Base-by-base conservation (phyloP, 306 rosid species). In the Citrullus amarus region DNA sequence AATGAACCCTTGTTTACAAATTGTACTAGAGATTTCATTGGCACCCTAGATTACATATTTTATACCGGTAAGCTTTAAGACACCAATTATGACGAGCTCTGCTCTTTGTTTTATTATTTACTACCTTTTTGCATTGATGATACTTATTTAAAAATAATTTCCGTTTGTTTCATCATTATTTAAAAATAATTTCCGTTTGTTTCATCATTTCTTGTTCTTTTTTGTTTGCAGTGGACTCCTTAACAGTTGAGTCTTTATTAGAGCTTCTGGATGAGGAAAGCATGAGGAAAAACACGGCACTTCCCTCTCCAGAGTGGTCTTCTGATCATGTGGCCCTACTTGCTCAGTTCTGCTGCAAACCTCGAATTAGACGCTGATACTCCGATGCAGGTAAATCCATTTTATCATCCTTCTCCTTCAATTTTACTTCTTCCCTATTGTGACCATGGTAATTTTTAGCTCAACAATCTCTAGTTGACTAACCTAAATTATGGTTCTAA, bases 241-340 rank as follows among this genome's bases (percentile, higher is more conserved):
- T 95, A 86, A 85, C 93, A 7, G 98, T 95, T 79, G 98, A 89
- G 77, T 88, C 96, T 67, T 88, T 95, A 41, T 85, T 95, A 91
- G 98, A 95, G 87, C 91, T 95, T 85, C 81, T 95, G 87, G 97
- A 92, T 46, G 98, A 92, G 89, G 97, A 91, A 79, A 88, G 93
- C 85, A 88, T 95, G 88, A 90, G 97, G 89, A 95, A 92, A 85
- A 96, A 92, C 88, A 92, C 98, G 12, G 98, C 97, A 39, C 97
- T 95, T 87, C 98, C 98, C 82, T 95, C 98, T 74, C 97, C 97
- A 32, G 98, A 93, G 87, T 95, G 98, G 97, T 92, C 98, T 81
- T 95, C 98, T 17, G 98, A 95, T 91, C 98, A 95, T 79, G 89
- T 92, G 79, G 98, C 98, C 43, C 97, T 95, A 76, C 88, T 95